Evolutionary conservation across 2,329 filamentous ascomycete species (phyloP), one percentile per base, ranked within the genome.

Genomic region (Pochonia chlamydosporia): DNA sequence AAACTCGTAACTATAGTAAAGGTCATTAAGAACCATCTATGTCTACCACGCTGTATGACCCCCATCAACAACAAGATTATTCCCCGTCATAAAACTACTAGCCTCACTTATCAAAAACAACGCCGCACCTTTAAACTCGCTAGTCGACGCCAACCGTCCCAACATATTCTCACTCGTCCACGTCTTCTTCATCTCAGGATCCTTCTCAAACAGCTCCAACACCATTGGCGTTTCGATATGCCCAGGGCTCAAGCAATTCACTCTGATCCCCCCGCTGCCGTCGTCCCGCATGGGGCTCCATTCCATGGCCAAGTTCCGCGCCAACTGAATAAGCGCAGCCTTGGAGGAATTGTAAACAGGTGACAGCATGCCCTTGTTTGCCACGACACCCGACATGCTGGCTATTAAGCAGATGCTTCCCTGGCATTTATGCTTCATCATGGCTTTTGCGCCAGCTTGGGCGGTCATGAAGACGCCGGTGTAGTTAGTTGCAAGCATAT

Each of bases 151-250:
- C 26, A 84, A 65, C 18, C 79, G 70, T 2, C 75, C 81, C 54
- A 89, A 72, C 85, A 89, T 89, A 60, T 88, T 89, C 66, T 87
- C 81, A 47, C 72, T 78, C 45, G 83, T 78, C 85, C 86, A 90
- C 46, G 79, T 75, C 43, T 68, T 62, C 46, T 62, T 63, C 31
- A 74, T 65, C 30, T 84, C 81, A 0, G 86, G 85, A 18, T 79
- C 83, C 54, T 86, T 75, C 51, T 81, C 72, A 55, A 90, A 87
- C 40, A 88, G 73, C 56, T 79, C 76, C 58, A 82, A 75, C 0
- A 88, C 85, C 87, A 90, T 90, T 1, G 81, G 78, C 2, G 82
- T 85, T 5, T 82, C 67, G 49, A 86, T 84, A 54, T 85, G 82
- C 0, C 84, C 84, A 0, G 84, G 83, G 39, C 79, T 84, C 47